Percentiles rank a stretch among this genome's conserved stretches.
Conservation (phyloP, 1,284 basidiomycete genomes). For the Neotropicomus parvogracilis region DNA sequence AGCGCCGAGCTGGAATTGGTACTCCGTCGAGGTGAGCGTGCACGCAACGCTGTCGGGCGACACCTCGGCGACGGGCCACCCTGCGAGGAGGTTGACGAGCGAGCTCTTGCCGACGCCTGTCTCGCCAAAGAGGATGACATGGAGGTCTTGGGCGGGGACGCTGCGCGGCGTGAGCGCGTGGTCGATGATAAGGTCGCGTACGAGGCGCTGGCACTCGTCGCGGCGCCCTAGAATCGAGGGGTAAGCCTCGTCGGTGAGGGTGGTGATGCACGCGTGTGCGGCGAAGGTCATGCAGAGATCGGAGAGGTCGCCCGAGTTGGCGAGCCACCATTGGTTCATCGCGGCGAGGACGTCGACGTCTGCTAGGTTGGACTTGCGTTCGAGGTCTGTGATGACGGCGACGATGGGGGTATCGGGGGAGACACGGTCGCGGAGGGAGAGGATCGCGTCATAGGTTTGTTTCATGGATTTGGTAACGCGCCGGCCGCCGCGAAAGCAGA, state of each 20-base stretch:
- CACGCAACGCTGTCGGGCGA: constrained; percentile 27
- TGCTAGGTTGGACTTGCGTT: constrained; percentile 6
- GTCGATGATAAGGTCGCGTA: constrained; percentile 24
- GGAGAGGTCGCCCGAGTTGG: constrained; percentile 13
- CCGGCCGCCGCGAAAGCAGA: constrained; percentile 24
- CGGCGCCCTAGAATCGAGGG: constrained; percentile 19
- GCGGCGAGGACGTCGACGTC: constrained; percentile 4
- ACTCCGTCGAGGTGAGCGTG: constrained; percentile 22
- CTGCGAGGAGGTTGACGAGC: constrained; percentile 29
- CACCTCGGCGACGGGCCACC: constrained; percentile 23
- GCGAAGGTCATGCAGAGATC: constrained; percentile 16
- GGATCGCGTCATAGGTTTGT: constrained; percentile 22
- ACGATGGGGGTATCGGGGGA: constrained; percentile 21
- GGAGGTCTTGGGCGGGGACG: constrained; percentile 20
- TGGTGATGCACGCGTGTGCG: constrained; percentile 24
- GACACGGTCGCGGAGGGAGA: constrained; percentile 14
- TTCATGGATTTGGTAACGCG: constrained; percentile 22
- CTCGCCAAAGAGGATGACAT: constrained; percentile 28
- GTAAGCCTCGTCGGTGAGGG: constrained; percentile 18
- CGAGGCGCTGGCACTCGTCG: constrained; percentile 22
- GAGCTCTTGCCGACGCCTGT: constrained; percentile 32
- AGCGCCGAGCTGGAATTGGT: constrained; percentile 22
- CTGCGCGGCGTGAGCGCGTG: constrained; percentile 23
- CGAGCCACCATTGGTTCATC: constrained; percentile 27
- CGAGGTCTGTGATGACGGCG: constrained; percentile 24